These are phyloP conservation scores for Candida bentonensis DNA, from an alignment of 805 yeast species.

Conservation along the genomic window DNA sequence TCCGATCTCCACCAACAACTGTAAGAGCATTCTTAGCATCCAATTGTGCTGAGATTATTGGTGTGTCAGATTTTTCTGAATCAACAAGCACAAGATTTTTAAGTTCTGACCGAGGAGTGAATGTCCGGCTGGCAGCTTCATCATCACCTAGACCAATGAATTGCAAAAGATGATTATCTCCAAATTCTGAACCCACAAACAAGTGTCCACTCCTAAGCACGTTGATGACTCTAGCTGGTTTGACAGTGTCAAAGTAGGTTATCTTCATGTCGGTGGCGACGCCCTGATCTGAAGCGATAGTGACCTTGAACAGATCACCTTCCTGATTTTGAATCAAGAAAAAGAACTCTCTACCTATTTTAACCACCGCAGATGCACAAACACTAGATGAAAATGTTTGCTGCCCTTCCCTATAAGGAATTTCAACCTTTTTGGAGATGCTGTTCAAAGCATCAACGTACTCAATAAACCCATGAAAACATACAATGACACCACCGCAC, in stretches of 20 bases:
- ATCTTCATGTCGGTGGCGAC: conserved; percentile 32
- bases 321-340: conserved; percentile 50
- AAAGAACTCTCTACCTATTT: conserved; percentile 48
- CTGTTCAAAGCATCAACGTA: conserved; percentile 19
- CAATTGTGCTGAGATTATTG: background rate
- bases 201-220: conserved; percentile 67
- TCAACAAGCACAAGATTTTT: conserved; percentile 3
- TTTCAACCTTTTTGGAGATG: conserved; percentile 12
- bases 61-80: background rate
- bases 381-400: background rate
- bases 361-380: conserved; percentile 44
- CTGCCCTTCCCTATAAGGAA: background rate
- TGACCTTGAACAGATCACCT: conserved; percentile 68
- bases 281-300: conserved; percentile 29
- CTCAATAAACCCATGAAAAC: conserved; percentile 40
- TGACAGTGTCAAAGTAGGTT: conserved; percentile 66
- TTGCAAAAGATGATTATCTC: conserved; percentile 60
- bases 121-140: conserved; percentile 19
- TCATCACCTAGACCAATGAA: conserved; percentile 63
- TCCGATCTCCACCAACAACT: conserved; percentile 2
- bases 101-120: conserved; percentile 7
- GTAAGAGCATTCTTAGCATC: background rate
- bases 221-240: conserved; percentile 37
- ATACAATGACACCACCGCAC: conserved; percentile 49
- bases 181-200: conserved; percentile 48